phyloP scores from a whole-genome alignment of 2,329 filamentous ascomycete species.

The Colletotrichum sp. region DNA sequence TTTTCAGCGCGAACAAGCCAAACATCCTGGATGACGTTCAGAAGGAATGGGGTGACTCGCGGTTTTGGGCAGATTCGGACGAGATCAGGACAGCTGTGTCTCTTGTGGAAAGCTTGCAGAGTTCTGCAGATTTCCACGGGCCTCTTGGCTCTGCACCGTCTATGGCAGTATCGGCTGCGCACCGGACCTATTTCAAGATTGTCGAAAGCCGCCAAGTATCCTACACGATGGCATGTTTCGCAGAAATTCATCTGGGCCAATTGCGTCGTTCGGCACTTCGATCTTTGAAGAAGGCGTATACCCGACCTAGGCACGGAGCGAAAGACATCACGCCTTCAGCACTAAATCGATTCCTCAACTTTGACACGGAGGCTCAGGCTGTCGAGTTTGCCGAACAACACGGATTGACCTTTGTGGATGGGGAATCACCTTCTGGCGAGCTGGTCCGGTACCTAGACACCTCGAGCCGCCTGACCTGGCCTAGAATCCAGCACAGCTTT shows the following conservation, averaged over 20 bases:
- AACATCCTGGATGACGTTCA: constrained; percentile 59
- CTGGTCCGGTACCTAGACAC: constrained; percentile 43
- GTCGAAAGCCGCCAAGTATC: constrained; percentile 62
- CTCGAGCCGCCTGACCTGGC: constrained; percentile 49
- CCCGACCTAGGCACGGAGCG: constrained; percentile 60
- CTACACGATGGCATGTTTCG: constrained; percentile 74
- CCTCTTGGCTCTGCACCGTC: constrained; percentile 57
- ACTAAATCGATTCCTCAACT: constrained; percentile 65
- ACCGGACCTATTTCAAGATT: constrained; percentile 64
- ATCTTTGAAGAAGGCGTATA: constrained; percentile 59
- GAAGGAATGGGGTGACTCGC: constrained; percentile 58
- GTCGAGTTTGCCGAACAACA: constrained; percentile 68
- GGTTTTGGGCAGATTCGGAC: constrained; percentile 59
- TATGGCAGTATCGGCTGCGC: constrained; percentile 54
- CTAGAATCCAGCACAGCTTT: constrained; percentile 59
- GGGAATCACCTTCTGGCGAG: constrained; percentile 38
- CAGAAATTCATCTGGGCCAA: constrained; percentile 69
- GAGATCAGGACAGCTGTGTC: constrained; percentile 67
- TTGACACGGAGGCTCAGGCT: constrained; percentile 72
- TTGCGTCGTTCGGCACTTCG: constrained; percentile 64
- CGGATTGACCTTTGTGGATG: constrained; percentile 54
- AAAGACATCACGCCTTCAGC: constrained; percentile 64
- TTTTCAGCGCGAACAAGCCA: constrained; percentile 66
- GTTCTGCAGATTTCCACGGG: constrained; percentile 60
- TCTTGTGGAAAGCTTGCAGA: constrained; percentile 66